Evolutionary conservation across 768 basidiomycete species (phyloP).

Genomic region (Filobasidium wieringae): DNA sequence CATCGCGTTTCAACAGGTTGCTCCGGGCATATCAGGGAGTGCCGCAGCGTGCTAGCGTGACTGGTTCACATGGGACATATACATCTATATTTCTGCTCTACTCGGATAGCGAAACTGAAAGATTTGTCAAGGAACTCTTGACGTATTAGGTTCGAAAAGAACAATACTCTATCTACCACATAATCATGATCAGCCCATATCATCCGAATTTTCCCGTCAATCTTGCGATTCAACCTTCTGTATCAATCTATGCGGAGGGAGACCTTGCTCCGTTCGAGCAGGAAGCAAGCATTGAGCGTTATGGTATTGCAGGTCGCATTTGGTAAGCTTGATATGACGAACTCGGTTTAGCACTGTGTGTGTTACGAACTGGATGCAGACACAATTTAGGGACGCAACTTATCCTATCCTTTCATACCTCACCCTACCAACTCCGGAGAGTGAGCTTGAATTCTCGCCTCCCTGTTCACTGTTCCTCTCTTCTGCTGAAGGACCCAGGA

Average conservation of each 20-base stretch:
- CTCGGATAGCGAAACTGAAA: no score
- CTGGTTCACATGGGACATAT: no score
- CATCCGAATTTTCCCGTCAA: conserved; percentile 46
- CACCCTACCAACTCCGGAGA: conserved; percentile 26
- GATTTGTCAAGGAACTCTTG: no score
- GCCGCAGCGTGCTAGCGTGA: no score
- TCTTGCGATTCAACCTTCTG: conserved; percentile 41
- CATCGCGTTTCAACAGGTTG: no score
- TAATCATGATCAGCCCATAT: no score
- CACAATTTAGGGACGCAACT: conserved; percentile 74
- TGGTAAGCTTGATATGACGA: conserved; percentile 48
- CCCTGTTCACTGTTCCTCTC: conserved; percentile 36
- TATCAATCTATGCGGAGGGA: neutral
- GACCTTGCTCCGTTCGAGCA: conserved; percentile 21
- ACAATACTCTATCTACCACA: no score
- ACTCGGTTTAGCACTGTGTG: neutral
- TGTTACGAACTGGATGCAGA: conserved; percentile 1
- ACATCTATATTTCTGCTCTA: no score
- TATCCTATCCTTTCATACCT: conserved; percentile 53
- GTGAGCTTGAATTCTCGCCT: conserved; percentile 44
- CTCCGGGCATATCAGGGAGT: no score
- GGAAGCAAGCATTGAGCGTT: conserved; percentile 52
- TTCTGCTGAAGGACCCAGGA: neutral
- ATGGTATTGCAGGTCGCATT: conserved; percentile 74
- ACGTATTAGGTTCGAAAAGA: no score